Evolutionary conservation across 176 grass and related monocot genomes (phyloP).

Genomic region (Oryza brachyantha): DNA sequence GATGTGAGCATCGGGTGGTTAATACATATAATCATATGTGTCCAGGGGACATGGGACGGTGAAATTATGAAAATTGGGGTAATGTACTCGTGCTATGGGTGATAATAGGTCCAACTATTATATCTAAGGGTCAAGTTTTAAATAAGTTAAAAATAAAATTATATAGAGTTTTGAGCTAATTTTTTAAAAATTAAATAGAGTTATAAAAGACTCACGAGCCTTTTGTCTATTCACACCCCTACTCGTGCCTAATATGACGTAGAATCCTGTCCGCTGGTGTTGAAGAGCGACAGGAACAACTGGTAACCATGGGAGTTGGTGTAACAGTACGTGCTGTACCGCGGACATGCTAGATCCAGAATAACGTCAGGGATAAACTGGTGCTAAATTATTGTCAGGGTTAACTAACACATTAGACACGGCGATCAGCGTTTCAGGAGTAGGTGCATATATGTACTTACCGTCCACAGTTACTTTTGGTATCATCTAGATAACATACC

Average conservation of each 20-base stretch:
- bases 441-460: not conserved
- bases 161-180: no score
- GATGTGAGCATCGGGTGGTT: not conserved
- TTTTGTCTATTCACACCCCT: no score
- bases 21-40: no score
- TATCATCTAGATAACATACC: no score
- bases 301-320: slow-evolving; percentile 7
- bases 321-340: not conserved
- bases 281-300: not conserved
- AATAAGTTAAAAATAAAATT: no score
- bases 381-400: not conserved
- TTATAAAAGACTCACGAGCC: no score
- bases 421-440: not conserved
- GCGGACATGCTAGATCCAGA: not conserved
- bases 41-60: not conserved
- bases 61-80: not conserved
- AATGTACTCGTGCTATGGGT: no score
- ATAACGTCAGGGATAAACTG: not conserved
- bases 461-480: no score
- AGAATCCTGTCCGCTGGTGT: not conserved
- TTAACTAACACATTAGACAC: not conserved
- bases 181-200: no score
- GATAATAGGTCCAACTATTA: no score
- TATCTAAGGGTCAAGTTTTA: no score
- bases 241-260: not conserved